Percentiles rank a stretch among this genome's conserved stretches.
Evolutionary conservation across 768 basidiomycete genomes (phyloP).

Genomic region (Obba rivulosa): DNA sequence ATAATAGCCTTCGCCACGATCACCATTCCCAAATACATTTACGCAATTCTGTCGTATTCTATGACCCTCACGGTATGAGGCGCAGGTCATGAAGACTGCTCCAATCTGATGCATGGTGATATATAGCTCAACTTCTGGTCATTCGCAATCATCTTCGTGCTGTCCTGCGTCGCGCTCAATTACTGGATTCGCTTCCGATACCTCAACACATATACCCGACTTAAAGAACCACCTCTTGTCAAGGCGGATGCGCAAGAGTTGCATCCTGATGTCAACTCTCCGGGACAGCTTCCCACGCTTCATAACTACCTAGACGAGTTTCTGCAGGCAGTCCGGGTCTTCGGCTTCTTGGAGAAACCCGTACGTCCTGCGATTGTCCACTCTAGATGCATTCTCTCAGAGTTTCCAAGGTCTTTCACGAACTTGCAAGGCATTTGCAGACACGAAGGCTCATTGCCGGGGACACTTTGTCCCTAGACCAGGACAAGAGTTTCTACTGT

Average conservation of each 20-base stretch:
- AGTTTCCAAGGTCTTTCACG: conserved; percentile 78
- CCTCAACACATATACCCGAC: conserved; percentile 67
- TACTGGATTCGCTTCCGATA: conserved; percentile 84
- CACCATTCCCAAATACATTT: conserved; percentile 73
- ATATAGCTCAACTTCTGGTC: conserved; percentile 86
- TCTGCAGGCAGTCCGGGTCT: conserved; percentile 91
- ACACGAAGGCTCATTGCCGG: conserved; percentile 94
- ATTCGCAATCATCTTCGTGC: conserved; percentile 70
- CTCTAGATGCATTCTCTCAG: background rate
- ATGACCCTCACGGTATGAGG: conserved; percentile 76
- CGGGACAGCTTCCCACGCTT: conserved; percentile 69
- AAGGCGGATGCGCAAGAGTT: conserved; percentile 83
- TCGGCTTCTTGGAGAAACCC: conserved; percentile 96
- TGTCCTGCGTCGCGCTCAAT: conserved; percentile 63
- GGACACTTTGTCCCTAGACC: conserved; percentile 85
- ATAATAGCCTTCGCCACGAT: conserved; percentile 80
- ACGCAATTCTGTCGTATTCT: conserved; percentile 76
- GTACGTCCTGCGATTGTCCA: conserved; percentile 38
- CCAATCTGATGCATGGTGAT: background rate
- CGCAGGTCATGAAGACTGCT: background rate
- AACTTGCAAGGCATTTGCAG: conserved; percentile 92
- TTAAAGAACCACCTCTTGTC: conserved; percentile 76
- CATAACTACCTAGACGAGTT: conserved; percentile 98
- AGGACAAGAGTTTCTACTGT: conserved; percentile 95
- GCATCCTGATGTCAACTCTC: conserved; percentile 86